A percentile compares a stretch with the other conserved stretches of the same genome.
phyloP scores from a whole-genome alignment of 2,329 filamentous ascomycete species.

The Colletotrichum orbiculare region DNA sequence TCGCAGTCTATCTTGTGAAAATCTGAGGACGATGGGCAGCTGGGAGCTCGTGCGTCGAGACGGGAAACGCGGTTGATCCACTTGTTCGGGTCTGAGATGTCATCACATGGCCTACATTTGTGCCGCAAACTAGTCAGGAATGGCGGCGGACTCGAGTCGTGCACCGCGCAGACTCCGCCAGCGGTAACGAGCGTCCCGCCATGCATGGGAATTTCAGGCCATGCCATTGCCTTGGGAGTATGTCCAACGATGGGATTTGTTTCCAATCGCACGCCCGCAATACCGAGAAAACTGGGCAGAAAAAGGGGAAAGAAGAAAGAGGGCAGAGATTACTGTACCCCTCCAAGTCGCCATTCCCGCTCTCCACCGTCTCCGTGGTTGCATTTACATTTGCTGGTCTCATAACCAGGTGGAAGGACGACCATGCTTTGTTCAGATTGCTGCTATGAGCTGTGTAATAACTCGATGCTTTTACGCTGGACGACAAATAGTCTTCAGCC shows the following conservation, averaged over 20 bases:
- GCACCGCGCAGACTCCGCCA: constrained; percentile 1
- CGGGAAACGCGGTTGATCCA: constrained; percentile 31
- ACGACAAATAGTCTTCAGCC: too few species aligned
- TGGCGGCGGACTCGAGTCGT: constrained; percentile 28
- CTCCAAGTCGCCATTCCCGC: constrained; percentile 8
- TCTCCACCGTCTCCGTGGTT: constrained; percentile 2
- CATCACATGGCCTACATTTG: constrained; percentile 31
- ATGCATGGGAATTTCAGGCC: too few species aligned
- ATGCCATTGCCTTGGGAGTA: not conserved
- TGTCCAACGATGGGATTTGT: constrained; percentile 1
- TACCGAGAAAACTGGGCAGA: constrained; percentile 5
- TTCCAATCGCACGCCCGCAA: constrained; percentile 12
- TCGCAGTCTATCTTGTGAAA: constrained; percentile 6
- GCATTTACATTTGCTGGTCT: not conserved
- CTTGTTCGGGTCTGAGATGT: constrained; percentile 34
- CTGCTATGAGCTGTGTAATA: too few species aligned
- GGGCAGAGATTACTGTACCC: not conserved
- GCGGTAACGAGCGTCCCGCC: too few species aligned
- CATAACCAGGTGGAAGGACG: not conserved
- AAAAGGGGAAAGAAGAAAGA: not conserved
- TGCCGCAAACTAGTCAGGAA: constrained; percentile 31
- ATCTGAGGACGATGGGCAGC: not conserved
- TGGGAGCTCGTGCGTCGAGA: constrained; percentile 10
- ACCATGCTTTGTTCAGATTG: too few species aligned
- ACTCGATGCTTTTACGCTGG: too few species aligned